These are phyloP conservation scores for Irpex sp. DNA, from an alignment of 1,284 basidiomycete species.

Conservation along the genomic window DNA sequence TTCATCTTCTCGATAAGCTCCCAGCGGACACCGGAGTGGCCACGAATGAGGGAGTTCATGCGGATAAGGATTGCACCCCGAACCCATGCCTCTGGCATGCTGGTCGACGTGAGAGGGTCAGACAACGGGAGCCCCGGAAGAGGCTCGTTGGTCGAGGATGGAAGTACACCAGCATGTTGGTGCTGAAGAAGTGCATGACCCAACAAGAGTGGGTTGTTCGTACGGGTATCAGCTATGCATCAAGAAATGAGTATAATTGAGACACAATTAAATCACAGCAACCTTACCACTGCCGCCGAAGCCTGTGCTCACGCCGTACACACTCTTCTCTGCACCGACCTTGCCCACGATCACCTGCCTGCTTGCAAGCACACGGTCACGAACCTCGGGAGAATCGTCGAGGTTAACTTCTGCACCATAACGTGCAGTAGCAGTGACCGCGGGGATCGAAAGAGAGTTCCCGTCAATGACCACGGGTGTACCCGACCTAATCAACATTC, in stretches of 20 bases:
- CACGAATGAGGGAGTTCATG: conserved; percentile 85
- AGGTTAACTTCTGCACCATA: conserved; percentile 53
- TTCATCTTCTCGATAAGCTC: conserved; percentile 80
- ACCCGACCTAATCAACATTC: conserved; percentile 42
- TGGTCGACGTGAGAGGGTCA: conserved; percentile 63
- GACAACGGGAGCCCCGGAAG: conserved; percentile 55
- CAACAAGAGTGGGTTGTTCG: conserved; percentile 62
- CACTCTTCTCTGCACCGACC: conserved; percentile 62
- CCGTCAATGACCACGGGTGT: conserved; percentile 65
- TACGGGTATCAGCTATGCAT: conserved; percentile 60
- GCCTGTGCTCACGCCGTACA: conserved; percentile 82
- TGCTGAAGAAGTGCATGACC: conserved; percentile 79
- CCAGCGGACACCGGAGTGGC: conserved; percentile 84
- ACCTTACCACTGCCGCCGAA: conserved; percentile 71
- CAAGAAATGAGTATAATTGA: conserved; percentile 19
- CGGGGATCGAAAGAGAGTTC: conserved; percentile 65
- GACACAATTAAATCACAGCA: conserved; percentile 8
- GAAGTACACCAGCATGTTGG: conserved; percentile 70
- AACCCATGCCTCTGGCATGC: conserved; percentile 90
- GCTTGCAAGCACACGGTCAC: conserved; percentile 51
- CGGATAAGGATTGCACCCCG: conserved; percentile 84
- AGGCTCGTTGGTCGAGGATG: conserved; percentile 41
- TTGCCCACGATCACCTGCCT: conserved; percentile 63
- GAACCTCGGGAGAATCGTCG: conserved; percentile 43
- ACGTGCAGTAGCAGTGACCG: conserved; percentile 69